Evolutionary conservation across 176 grass and related monocot species (phyloP).

Genomic region (Saccharum spontaneum): DNA sequence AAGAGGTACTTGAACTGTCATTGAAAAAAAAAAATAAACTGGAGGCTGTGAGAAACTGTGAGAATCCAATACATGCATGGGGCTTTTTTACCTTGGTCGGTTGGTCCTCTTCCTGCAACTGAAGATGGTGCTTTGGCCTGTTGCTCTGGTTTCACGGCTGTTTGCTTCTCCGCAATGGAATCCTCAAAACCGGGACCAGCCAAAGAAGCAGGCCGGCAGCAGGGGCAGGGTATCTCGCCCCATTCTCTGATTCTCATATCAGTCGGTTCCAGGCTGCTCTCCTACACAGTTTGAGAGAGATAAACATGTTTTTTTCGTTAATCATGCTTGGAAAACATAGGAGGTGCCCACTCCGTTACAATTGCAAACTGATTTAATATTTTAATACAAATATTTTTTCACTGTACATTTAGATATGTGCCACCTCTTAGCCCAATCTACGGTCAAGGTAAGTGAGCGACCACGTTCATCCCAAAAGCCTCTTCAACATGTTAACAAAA

Average conservation of each 20-base stretch:
- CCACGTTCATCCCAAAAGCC: too few relatives aligned
- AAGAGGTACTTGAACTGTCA: not conserved
- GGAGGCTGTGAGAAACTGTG: not conserved
- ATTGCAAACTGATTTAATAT: too few relatives aligned
- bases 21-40: not conserved
- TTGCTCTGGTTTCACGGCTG: slow-evolving; percentile 13
- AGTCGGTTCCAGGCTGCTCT: too few relatives aligned
- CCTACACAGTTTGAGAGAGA: not conserved
- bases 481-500: too few relatives aligned
- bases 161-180: slow-evolving; percentile 25
- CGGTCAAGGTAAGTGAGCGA: too few relatives aligned
- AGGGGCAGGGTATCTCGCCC: not conserved
- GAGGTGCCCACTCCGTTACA: not conserved
- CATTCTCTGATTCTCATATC: not conserved
- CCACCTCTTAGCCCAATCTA: too few relatives aligned
- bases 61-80: not conserved
- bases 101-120: not conserved
- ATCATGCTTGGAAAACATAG: not conserved
- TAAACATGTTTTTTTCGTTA: not conserved
- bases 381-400: too few relatives aligned
- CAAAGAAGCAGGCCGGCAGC: not conserved
- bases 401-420: too few relatives aligned
- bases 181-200: slow-evolving; percentile 8
- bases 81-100: not conserved
- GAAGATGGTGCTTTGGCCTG: slow-evolving; percentile 1